These are phyloP conservation scores for Micractinium conductrix DNA, from an alignment of 139 green algal genomes.

Conservation along the genomic window DNA sequence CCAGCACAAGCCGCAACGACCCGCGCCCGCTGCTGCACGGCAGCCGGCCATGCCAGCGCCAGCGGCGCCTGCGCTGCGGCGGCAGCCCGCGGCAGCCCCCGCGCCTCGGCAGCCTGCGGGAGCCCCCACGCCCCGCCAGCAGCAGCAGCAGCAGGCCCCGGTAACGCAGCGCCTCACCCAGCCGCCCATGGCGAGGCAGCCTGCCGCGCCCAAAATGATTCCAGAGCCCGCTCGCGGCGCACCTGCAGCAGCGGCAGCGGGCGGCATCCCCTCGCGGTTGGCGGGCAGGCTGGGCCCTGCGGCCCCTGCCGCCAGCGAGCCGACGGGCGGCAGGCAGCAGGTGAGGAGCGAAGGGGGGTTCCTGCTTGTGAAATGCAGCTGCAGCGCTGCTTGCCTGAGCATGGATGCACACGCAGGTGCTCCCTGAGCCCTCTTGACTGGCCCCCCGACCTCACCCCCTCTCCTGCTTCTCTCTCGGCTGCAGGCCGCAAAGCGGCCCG, in stretches of 20 bases:
- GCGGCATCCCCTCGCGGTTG: constrained; percentile 14
- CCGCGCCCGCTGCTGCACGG: neutral
- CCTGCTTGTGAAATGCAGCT: neutral
- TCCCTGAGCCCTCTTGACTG: neutral
- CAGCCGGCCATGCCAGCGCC: neutral
- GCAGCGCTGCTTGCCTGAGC: neutral
- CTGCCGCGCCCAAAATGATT: too few relatives aligned
- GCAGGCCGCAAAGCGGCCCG: constrained; percentile 12
- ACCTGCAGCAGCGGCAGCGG: neutral
- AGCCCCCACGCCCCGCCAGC: neutral
- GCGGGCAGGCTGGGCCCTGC: constrained; percentile 25
- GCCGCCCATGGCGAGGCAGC: neutral
- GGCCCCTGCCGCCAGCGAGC: neutral
- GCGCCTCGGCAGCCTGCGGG: neutral
- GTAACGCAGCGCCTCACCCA: neutral
- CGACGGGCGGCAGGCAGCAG: neutral
- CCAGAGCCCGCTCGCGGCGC: neutral
- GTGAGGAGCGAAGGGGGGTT: neutral
- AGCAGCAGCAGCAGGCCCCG: neutral
- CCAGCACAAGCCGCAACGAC: neutral
- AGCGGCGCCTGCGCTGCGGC: neutral
- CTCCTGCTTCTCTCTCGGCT: neutral
- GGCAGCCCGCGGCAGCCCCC: neutral
- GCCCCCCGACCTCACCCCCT: too few relatives aligned
- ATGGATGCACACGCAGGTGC: neutral